Base-by-base conservation (phyloP, 768 basidiomycete species). In the Russula lepida region DNA sequence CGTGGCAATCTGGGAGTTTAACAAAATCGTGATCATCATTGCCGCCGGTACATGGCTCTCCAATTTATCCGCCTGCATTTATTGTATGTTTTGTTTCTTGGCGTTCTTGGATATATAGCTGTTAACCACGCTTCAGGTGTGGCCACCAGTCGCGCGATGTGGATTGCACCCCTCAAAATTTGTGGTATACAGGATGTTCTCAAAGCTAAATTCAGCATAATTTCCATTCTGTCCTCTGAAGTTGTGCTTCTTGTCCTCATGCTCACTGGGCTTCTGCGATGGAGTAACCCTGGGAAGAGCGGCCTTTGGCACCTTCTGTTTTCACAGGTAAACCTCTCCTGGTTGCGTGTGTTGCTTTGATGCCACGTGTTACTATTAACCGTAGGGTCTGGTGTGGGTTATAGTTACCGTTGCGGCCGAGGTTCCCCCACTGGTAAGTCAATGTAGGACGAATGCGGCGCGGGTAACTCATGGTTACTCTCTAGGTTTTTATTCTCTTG, bases 381-480 rank as follows among this genome's bases (percentile, higher is more conserved):
- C 7, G 21, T 19, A 61, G 60, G 54, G 54, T 33, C 4, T 56
- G 7, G 48, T 19, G 7, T 61, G 60, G 60, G 23, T 51, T 44
- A 21, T 56, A 6, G 48, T 35, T 12, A 21, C 56, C 23, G 7
- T 28, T 8, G 19, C 56, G 21, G 53, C 54, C 13, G 54, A 55
- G 11, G 30, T 61, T 5, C 60, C 54, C 32, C 39, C 54, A 12
- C 30, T 50, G 6, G 60, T 61, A 13, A 8, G 54, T 61, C 17
- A 9, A 49, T 35, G 46, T 30, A 27, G 15, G 5, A 23, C 7
- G 13, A 25, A 23, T 37, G 9, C 28, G 43, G 7, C 25, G 9
- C 23, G 3, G 12, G 9, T 46, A 9, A 11, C 11, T 48, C 6
- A 44, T 21, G 13, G 17, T 19, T 21, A 23, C 28, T 21, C 13